These are phyloP conservation scores for Laburnicola sp. DNA, from an alignment of 2,329 filamentous ascomycete genomes.

Conservation along the genomic window DNA sequence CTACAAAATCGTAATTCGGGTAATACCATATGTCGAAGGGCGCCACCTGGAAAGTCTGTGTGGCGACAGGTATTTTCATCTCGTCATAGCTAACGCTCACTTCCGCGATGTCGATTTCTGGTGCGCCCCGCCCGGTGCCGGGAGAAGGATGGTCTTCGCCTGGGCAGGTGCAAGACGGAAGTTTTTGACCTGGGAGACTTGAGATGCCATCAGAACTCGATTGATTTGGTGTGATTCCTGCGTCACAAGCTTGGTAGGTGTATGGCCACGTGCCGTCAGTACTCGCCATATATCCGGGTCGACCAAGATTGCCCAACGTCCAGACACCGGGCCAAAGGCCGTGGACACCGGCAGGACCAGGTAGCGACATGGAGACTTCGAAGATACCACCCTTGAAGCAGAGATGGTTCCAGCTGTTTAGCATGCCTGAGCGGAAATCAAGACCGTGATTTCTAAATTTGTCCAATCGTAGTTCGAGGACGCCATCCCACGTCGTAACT, in stretches of 20 bases:
- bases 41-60: conserved; percentile 55
- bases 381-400: conserved; percentile 60
- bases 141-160: conserved; percentile 54
- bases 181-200: conserved; percentile 49
- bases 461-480: conserved; percentile 52
- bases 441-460: conserved; percentile 52
- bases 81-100: conserved; percentile 50
- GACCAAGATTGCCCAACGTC: conserved; percentile 59
- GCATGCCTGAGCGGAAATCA: conserved; percentile 55
- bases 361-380: conserved; percentile 57
- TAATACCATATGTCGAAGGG: conserved; percentile 57
- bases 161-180: conserved; percentile 51
- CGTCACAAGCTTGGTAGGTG: conserved; percentile 56
- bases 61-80: conserved; percentile 49
- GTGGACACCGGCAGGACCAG: conserved; percentile 54
- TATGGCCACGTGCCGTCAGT: conserved; percentile 61
- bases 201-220: conserved; percentile 50
- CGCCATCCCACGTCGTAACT: conserved; percentile 53
- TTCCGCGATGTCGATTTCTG: conserved; percentile 55
- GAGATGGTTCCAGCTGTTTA: conserved; percentile 58
- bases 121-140: conserved; percentile 52
- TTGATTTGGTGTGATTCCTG: conserved; percentile 56
- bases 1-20: conserved; percentile 57
- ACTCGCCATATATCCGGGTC: conserved; percentile 56
- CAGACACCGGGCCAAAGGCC: conserved; percentile 59